These are phyloP conservation scores for Arthromyces matolae DNA, from an alignment of 768 basidiomycete species.

Conservation along the genomic window DNA sequence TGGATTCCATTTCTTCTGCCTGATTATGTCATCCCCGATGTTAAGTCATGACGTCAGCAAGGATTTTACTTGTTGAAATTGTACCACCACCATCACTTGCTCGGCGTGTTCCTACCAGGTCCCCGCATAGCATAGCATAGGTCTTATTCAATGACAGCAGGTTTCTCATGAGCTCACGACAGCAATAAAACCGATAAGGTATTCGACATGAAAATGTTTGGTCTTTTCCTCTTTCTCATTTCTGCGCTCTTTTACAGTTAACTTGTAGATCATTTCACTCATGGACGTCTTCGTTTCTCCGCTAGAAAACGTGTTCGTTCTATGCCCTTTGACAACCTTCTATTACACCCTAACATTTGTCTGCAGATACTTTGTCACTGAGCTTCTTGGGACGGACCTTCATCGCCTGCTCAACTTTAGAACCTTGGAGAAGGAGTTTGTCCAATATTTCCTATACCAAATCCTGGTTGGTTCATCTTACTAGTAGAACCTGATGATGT, in stretches of 20 bases:
- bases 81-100: no score
- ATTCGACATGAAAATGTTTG: constrained; percentile 96
- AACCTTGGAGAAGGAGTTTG: constrained; percentile 98
- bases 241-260: neutral
- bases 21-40: no score
- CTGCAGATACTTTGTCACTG: constrained; percentile 99
- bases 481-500: constrained; percentile 5
- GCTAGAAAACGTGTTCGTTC: constrained; percentile 88
- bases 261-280: constrained; percentile 86
- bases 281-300: constrained; percentile 99
- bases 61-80: no score
- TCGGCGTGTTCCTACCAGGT: no score
- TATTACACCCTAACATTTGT: constrained; percentile 1
- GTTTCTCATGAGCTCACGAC: no score
- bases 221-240: constrained; percentile 4
- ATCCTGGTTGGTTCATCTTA: constrained; percentile 73
- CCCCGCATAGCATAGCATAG: no score
- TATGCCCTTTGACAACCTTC: neutral
- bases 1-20: no score
- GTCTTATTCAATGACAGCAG: no score
- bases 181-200: no score
- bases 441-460: constrained; percentile 99
- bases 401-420: constrained; percentile 95
- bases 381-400: constrained; percentile 95
- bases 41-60: no score